These are phyloP conservation scores for Tuber microsphaerosporum DNA, from an alignment of 495 filamentous ascomycete species.

Conservation along the genomic window DNA sequence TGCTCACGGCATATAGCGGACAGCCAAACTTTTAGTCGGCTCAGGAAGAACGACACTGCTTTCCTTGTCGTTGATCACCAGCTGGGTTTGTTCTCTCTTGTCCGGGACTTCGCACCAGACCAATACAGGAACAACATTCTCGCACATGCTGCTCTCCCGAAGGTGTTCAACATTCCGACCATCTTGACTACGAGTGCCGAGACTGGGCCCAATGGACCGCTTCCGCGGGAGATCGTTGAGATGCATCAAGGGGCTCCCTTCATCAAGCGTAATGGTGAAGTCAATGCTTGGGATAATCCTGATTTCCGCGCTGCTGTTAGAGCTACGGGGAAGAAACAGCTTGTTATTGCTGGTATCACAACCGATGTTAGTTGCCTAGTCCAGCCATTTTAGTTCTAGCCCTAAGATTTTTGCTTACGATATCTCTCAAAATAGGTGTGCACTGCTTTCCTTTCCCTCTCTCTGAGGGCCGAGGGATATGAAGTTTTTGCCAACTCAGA, in stretches of 20 bases:
- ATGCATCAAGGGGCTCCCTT: conserved; percentile 63
- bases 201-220: conserved; percentile 58
- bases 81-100: conserved; percentile 59
- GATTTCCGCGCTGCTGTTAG: conserved; percentile 62
- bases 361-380: conserved; percentile 60
- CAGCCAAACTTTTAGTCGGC: conserved; percentile 40
- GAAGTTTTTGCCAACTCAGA: conserved; percentile 72
- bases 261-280: conserved; percentile 64
- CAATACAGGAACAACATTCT: conserved; percentile 61
- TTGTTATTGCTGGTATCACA: conserved; percentile 66
- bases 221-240: conserved; percentile 62
- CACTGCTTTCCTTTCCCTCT: conserved; percentile 67
- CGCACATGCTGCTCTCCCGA: conserved; percentile 60
- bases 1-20: conserved; percentile 13
- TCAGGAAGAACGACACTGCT: conserved; percentile 56
- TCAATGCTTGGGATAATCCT: conserved; percentile 72
- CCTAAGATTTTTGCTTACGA: neutral
- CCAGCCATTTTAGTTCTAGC: conserved; percentile 4
- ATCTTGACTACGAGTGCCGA: conserved; percentile 65
- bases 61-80: conserved; percentile 68
- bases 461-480: conserved; percentile 63
- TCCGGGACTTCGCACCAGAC: conserved; percentile 57
- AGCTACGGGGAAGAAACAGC: conserved; percentile 60
- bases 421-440: conserved; percentile 41
- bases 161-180: conserved; percentile 61